Conservation (phyloP, 495 filamentous ascomycete genomes). For the Podospora conica region DNA sequence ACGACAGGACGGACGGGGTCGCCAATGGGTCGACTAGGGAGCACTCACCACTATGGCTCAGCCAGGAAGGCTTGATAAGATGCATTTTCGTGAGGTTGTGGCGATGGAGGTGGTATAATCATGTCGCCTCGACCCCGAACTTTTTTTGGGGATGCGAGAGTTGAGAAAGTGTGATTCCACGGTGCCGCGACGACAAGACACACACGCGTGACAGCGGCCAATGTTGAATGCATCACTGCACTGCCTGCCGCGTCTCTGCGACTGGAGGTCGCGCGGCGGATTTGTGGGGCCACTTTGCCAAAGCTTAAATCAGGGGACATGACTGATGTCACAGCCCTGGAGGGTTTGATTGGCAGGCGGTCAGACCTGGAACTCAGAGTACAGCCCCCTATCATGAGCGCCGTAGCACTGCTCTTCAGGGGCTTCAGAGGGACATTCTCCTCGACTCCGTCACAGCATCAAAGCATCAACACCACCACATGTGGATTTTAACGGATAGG, state of each 20-base stretch:
- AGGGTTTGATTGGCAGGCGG: neutral
- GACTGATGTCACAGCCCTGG: neutral
- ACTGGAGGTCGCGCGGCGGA: neutral
- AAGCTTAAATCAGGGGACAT: neutral
- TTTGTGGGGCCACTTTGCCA: neutral
- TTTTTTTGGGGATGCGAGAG: conserved; percentile 4
- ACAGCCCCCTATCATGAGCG: neutral
- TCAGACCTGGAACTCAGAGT: neutral
- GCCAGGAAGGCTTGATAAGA: conserved; percentile 90
- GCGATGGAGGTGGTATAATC: conserved; percentile 19
- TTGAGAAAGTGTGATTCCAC: neutral
- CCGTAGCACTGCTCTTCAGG: neutral
- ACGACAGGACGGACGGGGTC: neutral
- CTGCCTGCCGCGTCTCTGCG: neutral
- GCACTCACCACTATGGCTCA: conserved; percentile 75
- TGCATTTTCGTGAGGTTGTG: conserved; percentile 49
- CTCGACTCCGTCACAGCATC: no score
- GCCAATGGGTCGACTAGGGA: neutral
- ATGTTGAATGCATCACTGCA: conserved; percentile 15
- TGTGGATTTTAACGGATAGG: no score
- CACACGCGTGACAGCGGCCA: conserved; percentile 4
- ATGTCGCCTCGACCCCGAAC: conserved; percentile 21
- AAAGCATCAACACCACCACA: neutral
- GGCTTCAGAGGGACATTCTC: neutral
- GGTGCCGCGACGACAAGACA: neutral